Base-by-base conservation (phyloP, 2,329 filamentous ascomycete species). In the Stagonosporopsis tanaceti region DNA sequence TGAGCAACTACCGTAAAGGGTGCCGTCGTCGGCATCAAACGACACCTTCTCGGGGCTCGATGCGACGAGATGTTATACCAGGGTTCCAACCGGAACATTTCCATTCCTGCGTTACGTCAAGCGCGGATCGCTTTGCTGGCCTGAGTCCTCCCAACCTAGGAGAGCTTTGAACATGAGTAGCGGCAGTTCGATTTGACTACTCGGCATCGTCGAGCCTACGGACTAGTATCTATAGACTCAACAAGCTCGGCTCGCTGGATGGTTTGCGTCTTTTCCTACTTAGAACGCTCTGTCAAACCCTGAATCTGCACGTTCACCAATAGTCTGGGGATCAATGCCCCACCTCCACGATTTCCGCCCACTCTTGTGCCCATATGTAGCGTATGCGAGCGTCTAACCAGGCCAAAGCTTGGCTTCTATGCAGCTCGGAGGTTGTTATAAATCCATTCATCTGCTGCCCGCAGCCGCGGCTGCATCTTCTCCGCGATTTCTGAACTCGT, bases 321-420 rank as follows among this genome's bases (percentile, higher is more conserved):
- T 51, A 42, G 35, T 47, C 41, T 22, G 42, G 44, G 48, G 30
- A 37, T 17, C 30, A 9, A 20, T 6, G 44, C 47, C 54, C 54
- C 54, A 45, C 54, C 54, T 48, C 54, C 54, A 52, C 54, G 51
- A n/a, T 48, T 17, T 48, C 37, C 24, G 35, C 48, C 47, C 47
- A 51, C 53, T 56, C 30, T 56, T 52, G 40, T 41, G 38, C 54
- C 54, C 48, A 47, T 41, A 24, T 47, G 25, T 38, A 47, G 48
- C 41, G 38, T 42, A 34, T 41, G 47, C 47, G 41, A 51, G 47
- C 35, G 42, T 40, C 47, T 38, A 44, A 48, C 38, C 24, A 57
- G 44, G 50, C 25, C 24, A 34, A 52, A 30, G 37, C 47, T 57
- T 57, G 54, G 48, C 47, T 42, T 48, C 17, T 28, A 42, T 38